These are phyloP conservation scores for Flaveria linearis DNA, from an alignment of 129 eudicot genomes.

Conservation along the genomic window DNA sequence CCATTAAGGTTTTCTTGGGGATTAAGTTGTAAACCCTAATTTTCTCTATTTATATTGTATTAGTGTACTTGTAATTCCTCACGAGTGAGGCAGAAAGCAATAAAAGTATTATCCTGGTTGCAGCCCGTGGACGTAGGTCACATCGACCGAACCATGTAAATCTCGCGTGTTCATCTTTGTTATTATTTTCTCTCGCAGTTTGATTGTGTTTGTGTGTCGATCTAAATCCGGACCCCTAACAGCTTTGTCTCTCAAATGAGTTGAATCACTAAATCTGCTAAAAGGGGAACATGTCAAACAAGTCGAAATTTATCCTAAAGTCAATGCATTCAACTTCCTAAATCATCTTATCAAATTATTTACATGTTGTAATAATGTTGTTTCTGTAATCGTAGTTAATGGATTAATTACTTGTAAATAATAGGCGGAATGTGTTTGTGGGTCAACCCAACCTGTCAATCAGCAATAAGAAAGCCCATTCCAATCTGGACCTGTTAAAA, in stretches of 20 bases:
- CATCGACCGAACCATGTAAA: too few relatives aligned
- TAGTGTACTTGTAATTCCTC: too few relatives aligned
- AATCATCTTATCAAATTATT: background rate
- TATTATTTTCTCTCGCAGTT: too few relatives aligned
- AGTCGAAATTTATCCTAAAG: background rate
- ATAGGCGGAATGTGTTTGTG: background rate
- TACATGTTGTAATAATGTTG: background rate
- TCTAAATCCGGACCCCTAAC: too few relatives aligned
- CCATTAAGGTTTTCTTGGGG: too few relatives aligned
- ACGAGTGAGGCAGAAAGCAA: too few relatives aligned
- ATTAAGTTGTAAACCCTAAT: too few relatives aligned
- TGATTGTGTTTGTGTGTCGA: too few relatives aligned
- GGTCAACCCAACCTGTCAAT: background rate
- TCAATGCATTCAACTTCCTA: background rate
- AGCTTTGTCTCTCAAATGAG: background rate
- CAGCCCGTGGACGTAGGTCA: too few relatives aligned
- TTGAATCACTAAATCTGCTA: background rate
- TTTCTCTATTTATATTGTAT: too few relatives aligned
- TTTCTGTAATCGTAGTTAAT: background rate
- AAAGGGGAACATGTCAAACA: background rate
- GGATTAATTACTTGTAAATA: background rate
- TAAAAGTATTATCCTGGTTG: too few relatives aligned
- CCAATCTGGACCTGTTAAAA: background rate
- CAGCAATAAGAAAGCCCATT: background rate
- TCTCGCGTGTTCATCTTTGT: too few relatives aligned